Evolutionary conservation across 352 stramenopile species (phyloP).

Genomic region (Aphanomyces euteiches): DNA sequence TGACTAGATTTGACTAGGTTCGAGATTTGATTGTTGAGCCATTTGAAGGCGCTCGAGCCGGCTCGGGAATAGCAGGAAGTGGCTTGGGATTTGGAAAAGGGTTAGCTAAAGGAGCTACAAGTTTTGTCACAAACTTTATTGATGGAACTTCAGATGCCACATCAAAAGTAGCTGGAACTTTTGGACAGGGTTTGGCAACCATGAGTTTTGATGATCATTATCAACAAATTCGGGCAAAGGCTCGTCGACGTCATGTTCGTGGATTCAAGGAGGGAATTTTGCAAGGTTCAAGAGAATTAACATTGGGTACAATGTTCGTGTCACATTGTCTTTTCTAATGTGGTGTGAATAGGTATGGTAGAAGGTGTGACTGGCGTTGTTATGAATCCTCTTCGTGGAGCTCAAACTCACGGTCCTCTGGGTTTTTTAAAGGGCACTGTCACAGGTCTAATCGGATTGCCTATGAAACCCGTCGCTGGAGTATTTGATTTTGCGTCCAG

Average conservation of each 20-base stretch:
- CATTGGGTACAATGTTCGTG: slow-evolving; percentile 42
- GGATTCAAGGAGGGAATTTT: slow-evolving; percentile 74
- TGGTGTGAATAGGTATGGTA: slow-evolving; percentile 12
- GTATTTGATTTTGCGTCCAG: slow-evolving; percentile 89
- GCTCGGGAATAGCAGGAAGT: slow-evolving; percentile 32
- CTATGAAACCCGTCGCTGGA: slow-evolving; percentile 80
- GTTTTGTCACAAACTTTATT: slow-evolving; percentile 82
- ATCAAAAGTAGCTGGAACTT: slow-evolving; percentile 85
- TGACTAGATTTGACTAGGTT: slow-evolving; percentile 41
- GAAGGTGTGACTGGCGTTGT: slow-evolving; percentile 81
- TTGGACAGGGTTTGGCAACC: slow-evolving; percentile 82
- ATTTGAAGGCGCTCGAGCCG: slow-evolving; percentile 88
- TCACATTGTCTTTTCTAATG: not conserved
- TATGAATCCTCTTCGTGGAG: slow-evolving; percentile 75
- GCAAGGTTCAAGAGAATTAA: slow-evolving; percentile 81
- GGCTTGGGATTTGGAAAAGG: slow-evolving; percentile 84
- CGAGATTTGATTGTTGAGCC: slow-evolving; percentile 96
- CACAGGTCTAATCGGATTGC: slow-evolving; percentile 81
- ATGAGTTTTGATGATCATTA: slow-evolving; percentile 86
- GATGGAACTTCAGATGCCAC: slow-evolving; percentile 84
- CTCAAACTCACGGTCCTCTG: slow-evolving; percentile 69
- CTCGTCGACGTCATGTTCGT: slow-evolving; percentile 69
- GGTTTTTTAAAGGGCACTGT: slow-evolving; percentile 84
- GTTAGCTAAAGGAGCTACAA: slow-evolving; percentile 80
- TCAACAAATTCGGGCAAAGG: slow-evolving; percentile 76